Evolutionary conservation across 441 rosid species (phyloP).

Genomic region (Populus trichocarpa): DNA sequence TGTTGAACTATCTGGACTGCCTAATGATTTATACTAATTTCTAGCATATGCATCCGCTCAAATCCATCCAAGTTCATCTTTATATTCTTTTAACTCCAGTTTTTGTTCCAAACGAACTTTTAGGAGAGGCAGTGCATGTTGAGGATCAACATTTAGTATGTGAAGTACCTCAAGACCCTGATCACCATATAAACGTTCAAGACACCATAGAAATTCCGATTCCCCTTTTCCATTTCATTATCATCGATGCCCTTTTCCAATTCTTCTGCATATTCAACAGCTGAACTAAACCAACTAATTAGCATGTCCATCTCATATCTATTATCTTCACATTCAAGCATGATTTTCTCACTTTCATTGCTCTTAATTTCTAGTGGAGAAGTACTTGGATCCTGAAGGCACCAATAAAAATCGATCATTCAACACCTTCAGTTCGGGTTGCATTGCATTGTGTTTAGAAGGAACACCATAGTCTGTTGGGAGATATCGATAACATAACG

Average conservation of each 20-base stretch:
- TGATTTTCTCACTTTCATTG: neutral
- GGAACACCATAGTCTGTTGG: neutral
- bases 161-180: too few relatives aligned
- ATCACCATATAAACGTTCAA: too few relatives aligned
- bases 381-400: neutral
- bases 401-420: neutral
- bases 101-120: too few relatives aligned
- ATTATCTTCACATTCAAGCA: neutral
- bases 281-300: constrained; percentile 64
- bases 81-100: too few relatives aligned
- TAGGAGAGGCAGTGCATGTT: too few relatives aligned
- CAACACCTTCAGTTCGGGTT: neutral
- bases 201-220: too few relatives aligned
- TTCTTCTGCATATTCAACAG: constrained; percentile 44
- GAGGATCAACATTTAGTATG: too few relatives aligned
- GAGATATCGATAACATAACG: neutral
- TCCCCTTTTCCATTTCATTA: too few relatives aligned
- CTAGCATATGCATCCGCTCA: too few relatives aligned
- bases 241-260: constrained; percentile 9
- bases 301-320: constrained; percentile 39
- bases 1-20: too few relatives aligned
- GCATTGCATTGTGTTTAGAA: neutral
- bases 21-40: too few relatives aligned
- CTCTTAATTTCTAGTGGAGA: neutral
- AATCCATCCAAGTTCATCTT: too few relatives aligned